phyloP scores from a whole-genome alignment of 495 filamentous ascomycete genomes.

The Penicillium coprophilum region DNA sequence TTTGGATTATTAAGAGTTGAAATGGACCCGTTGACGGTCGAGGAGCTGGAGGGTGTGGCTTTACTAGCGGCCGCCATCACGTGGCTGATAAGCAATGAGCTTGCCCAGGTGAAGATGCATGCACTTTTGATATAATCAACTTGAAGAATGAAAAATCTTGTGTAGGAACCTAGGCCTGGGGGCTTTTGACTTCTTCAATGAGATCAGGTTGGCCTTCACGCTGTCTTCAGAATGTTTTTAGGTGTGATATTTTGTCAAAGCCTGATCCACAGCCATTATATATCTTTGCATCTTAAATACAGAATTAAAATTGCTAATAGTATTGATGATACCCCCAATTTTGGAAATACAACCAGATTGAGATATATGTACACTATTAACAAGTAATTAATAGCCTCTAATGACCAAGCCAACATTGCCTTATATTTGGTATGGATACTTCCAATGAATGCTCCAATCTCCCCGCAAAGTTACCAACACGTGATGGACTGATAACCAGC shows the following conservation, averaged over 20 bases:
- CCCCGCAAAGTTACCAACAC: constrained; percentile 21
- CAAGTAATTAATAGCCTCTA: not conserved
- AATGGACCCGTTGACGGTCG: not conserved
- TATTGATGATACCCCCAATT: not conserved
- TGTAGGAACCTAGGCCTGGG: not conserved
- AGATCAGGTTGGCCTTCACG: not conserved
- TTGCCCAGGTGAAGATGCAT: not conserved
- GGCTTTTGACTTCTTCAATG: not conserved
- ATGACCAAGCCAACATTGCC: not conserved
- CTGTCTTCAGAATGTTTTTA: not conserved
- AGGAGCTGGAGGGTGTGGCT: constrained; percentile 9
- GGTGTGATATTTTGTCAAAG: not conserved
- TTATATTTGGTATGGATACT: not conserved
- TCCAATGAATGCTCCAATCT: not conserved
- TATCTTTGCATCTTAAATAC: not conserved
- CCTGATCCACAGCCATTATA: not conserved
- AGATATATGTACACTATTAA: not conserved
- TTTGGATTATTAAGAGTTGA: constrained; percentile 12
- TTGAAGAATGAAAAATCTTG: not conserved
- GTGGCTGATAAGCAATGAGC: constrained; percentile 23
- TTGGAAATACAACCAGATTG: not conserved
- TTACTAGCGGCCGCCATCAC: constrained; percentile 13
- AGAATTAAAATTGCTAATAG: not conserved
- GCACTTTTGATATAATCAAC: constrained; percentile 3
- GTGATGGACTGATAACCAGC: constrained; percentile 22